Base-by-base conservation (phyloP, 371 early-diverging fungal species). In the Mortierella sp. region DNA sequence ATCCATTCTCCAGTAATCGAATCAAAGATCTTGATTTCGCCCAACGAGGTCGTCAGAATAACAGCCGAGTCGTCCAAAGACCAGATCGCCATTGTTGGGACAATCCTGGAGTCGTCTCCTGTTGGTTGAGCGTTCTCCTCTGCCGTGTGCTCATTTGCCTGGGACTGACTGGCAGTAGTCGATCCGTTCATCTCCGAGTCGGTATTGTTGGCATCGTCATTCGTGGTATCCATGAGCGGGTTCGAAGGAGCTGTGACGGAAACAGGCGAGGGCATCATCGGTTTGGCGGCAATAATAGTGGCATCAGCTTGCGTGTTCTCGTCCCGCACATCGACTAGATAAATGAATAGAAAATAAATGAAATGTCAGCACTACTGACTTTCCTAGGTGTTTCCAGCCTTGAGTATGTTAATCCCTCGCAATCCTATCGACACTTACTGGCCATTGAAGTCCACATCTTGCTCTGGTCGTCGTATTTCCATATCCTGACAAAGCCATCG, bases 11-110 rank as follows among this genome's bases (percentile, higher is more conserved):
- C 95, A 16, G 87, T 90, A 22, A 58, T 73, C 1, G 94, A 87
- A 78, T 92, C 89, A 70, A 90, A 93, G 0, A 95, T 91, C 74
- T 88, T 75, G 61, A 94, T 85, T n/a, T 90, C 88, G 6, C 91
- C 91, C 34, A 91, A 82, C 1, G 88, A 88, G 1, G 92, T 89
- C 0, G 93, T 93, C n/a, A 91, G 80, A 31, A 94, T 79, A 34
- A 93, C 89, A 64, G 87, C 74, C 14, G 81, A 64, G 69, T 95
- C 94, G 70, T 94, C 92, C 26, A 88, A 65, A 39, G 86, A 91
- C 93, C 93, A 95, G 37, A 79, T 73, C 11, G 83, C 83, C 83
- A 75, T 78, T 7, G 76, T 76, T 11, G 83, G 83, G 26, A 78
- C 58, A 40, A 83, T 83, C 19, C 83, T 71, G 6, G 83, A 65